Evolutionary conservation across 352 stramenopile genomes (phyloP).

Genomic region (Phytophthora sp.): DNA sequence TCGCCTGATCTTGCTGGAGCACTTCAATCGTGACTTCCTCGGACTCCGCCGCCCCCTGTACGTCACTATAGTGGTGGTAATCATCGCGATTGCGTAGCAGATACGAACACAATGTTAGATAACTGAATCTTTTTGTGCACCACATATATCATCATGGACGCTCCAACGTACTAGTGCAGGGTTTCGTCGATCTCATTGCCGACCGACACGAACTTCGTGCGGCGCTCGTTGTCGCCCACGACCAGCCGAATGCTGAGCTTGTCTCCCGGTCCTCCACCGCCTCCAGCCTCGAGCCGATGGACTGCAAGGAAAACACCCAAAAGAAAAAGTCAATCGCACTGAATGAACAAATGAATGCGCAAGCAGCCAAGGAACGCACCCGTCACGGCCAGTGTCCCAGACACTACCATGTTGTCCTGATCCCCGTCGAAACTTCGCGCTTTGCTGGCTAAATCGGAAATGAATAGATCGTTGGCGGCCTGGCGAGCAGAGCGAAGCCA

Average conservation of each 20-base stretch:
- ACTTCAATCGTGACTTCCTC: conserved; percentile 55
- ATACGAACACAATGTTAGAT: conserved; percentile 22
- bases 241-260: conserved; percentile 35
- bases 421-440: conserved; percentile 35
- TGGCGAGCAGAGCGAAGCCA: conserved; percentile 9
- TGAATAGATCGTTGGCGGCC: conserved; percentile 18
- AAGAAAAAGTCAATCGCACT: conserved; percentile 3
- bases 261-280: neutral
- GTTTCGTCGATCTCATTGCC: conserved; percentile 42
- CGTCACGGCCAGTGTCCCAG: conserved; percentile 49
- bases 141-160: neutral
- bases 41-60: conserved; percentile 37
- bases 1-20: conserved; percentile 46
- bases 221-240: conserved; percentile 32
- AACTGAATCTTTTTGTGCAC: neutral
- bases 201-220: conserved; percentile 30
- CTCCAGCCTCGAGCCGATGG: conserved; percentile 35
- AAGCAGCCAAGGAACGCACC: conserved; percentile 29
- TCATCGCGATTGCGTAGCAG: conserved; percentile 22
- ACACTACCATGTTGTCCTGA: conserved; percentile 45
- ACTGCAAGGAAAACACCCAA: conserved; percentile 30
- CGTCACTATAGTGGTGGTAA: conserved; percentile 33
- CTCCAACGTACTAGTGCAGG: conserved; percentile 48
- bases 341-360: too few relatives aligned
- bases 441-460: conserved; percentile 48